Base-by-base conservation (phyloP, 768 basidiomycete genomes). In the Lentinula aciculospora region DNA sequence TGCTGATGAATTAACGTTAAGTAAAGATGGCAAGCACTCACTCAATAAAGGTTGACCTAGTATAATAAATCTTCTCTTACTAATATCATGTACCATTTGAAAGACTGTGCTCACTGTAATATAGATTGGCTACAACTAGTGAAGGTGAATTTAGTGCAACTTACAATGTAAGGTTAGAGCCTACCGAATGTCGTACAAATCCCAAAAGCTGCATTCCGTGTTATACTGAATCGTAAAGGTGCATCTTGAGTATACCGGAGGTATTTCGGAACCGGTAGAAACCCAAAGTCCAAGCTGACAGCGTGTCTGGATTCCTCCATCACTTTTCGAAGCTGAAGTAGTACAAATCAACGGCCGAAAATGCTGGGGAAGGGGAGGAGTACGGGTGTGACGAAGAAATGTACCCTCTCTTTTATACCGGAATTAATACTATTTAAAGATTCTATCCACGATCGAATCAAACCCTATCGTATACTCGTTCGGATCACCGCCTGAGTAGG, bases 21-120 rank as follows among this genome's bases (percentile, higher is more conserved):
- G 10, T 13, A 32, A 37, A 1, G 61, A 17, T 15, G 13, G 34
- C 9, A 62, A 32, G 60, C 47, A 72, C 78, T 61, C 67, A 83
- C 90, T 88, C 17, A 92, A 70, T 62, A 94, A 66, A 0, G 91
- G 91, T 72, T 90, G 89, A 61, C 85, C 88, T 44, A 25, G 37
- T n/a, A 12, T 21, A n/a, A 44, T 0, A 32, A 10, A 4, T 10
- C 7, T 28, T 15, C 15, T 25, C 15, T 8, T 17, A 48, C 28
- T 28, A 17, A 15, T 15, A 28, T 5, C 27, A 7, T 25, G 4
- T 3, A 31, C 47, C 17, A 6, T 21, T 17, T 31, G 29, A 28
- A 39, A 8, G 13, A 7, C 3, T 21, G 12, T 34, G 19, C 32
- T 8, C 8, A 4, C 85, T 88, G 62, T 92, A 94, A 66, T 92